Conservation (phyloP, 2,329 filamentous ascomycete species). For the Balansia obtecta region DNA sequence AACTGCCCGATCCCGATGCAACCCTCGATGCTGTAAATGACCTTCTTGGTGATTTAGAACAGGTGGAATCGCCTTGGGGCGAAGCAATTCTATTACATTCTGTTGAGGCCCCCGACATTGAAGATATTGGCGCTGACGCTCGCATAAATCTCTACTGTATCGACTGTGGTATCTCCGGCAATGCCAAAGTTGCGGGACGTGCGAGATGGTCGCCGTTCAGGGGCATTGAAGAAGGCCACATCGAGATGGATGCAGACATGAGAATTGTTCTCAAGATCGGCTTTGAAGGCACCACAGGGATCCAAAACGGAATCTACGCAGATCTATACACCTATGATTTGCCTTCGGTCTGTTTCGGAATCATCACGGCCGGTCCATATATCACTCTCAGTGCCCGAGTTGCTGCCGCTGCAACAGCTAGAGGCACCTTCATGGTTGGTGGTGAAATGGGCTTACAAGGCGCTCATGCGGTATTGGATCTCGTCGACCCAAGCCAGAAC, state of each 20-base stretch:
- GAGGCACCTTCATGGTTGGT: conserved; percentile 17
- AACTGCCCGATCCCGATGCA: conserved; percentile 9
- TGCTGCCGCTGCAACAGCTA: conserved; percentile 12
- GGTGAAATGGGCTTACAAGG: conserved; percentile 14
- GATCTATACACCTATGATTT: conserved; percentile 14
- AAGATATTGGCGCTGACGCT: no score
- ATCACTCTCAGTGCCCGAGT: conserved; percentile 13
- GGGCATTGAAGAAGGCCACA: conserved; percentile 13
- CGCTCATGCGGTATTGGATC: conserved; percentile 10
- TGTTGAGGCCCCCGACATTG: background rate
- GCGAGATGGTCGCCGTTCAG: conserved; percentile 3
- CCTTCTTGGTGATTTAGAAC: background rate
- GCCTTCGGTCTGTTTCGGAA: conserved; percentile 14
- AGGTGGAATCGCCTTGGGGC: conserved; percentile 4
- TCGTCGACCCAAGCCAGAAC: conserved; percentile 12
- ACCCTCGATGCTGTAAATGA: background rate
- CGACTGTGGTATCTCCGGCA: conserved; percentile 4
- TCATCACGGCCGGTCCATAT: conserved; percentile 15
- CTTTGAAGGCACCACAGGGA: conserved; percentile 15
- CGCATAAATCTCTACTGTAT: conserved; percentile 4
- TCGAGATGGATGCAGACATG: conserved; percentile 7
- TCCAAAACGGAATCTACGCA: conserved; percentile 10
- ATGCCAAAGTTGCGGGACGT: conserved; percentile 2
- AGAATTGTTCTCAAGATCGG: conserved; percentile 17
- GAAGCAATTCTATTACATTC: conserved; percentile 3